Conservation (phyloP, 257 asterid genomes). For the Nyctanthes arbortristis region DNA sequence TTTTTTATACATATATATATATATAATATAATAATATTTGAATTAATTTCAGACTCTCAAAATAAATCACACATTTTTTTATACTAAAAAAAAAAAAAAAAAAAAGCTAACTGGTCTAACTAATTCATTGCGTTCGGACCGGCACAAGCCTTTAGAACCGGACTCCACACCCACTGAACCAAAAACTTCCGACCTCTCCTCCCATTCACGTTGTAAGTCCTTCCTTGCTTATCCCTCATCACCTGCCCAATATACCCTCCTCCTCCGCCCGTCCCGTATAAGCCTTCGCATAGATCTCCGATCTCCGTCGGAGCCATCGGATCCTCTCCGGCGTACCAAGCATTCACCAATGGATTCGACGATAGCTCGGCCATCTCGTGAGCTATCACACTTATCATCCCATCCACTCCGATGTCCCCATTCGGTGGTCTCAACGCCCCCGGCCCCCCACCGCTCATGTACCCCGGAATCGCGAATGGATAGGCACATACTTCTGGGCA, state of each 20-base stretch:
- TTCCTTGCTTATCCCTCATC: slow-evolving; percentile 52
- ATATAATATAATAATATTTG: no score
- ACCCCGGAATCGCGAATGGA: slow-evolving; percentile 79
- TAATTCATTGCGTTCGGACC: slow-evolving; percentile 78
- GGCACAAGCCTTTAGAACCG: slow-evolving; percentile 50
- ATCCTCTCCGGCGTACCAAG: slow-evolving; percentile 79
- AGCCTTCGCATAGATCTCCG: slow-evolving; percentile 69
- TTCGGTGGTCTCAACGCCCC: slow-evolving; percentile 62
- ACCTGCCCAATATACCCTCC: slow-evolving; percentile 69
- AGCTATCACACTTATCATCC: slow-evolving; percentile 85
- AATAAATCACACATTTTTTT: no score
- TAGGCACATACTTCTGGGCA: slow-evolving; percentile 97
- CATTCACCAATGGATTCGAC: slow-evolving; percentile 66
- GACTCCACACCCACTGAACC: slow-evolving; percentile 89
- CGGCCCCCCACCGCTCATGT: slow-evolving; percentile 77
- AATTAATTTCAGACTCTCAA: no score
- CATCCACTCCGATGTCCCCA: slow-evolving; percentile 64
- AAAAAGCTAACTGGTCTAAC: no score
- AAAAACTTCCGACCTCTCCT: slow-evolving; percentile 68
- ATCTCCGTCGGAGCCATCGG: slow-evolving; percentile 73
- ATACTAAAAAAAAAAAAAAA: no score
- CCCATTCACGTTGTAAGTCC: slow-evolving; percentile 66
- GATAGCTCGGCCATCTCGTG: slow-evolving; percentile 81
- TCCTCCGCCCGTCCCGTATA: slow-evolving; percentile 77
- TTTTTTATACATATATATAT: no score